Base-by-base conservation (phyloP, 331 rosid species). In the Pyrus hybrid region DNA sequence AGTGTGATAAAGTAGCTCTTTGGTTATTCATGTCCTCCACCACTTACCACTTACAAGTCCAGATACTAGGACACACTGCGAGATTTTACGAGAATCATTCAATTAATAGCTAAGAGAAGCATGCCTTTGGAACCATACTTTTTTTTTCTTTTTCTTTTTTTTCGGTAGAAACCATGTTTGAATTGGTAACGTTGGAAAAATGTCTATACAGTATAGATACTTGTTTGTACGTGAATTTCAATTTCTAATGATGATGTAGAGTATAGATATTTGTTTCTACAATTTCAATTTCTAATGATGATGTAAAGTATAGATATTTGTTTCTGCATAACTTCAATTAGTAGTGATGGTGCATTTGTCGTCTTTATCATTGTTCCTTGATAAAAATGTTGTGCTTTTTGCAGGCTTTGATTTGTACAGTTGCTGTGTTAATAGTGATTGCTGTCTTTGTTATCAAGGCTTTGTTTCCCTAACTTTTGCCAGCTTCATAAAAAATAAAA, bases 391-490 rank as follows among this genome's bases (percentile, higher is more conserved):
- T 58, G 28, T 67, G 63, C 4, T 26, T 26, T n/a, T 58, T 86
- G 87, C 97, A 91, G 97, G 93, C 97, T 72, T 78, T 82, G 10
- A 13, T 89, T 13, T 89, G 72, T 80, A 86, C 97, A 66, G 41
- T 78, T 80, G 88, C 87, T 30, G 76, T 66, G 75, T 72, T 84
- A 70, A 80, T 89, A 72, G 60, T 83, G 2, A 17, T 63, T 13
- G 23, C 22, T 67, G 81, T 84, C 62, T 47, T 91, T 51, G 8
- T 80, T 70, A 74, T 80, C 45, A 65, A 72, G 53, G 61, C 68
- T 53, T 37, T 76, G 57, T 57, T 54, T 29, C 47, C 21, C 7
- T 70, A n/a, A 57, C 61, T 17, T 64, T 56, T 37, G 21, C 58
- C 67, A 18, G 76, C 77, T 51, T 63, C 79, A 53, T 54, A 22